These are phyloP conservation scores for Globisporangium perplexum DNA, from an alignment of 352 stramenopile genomes.

Conservation along the genomic window DNA sequence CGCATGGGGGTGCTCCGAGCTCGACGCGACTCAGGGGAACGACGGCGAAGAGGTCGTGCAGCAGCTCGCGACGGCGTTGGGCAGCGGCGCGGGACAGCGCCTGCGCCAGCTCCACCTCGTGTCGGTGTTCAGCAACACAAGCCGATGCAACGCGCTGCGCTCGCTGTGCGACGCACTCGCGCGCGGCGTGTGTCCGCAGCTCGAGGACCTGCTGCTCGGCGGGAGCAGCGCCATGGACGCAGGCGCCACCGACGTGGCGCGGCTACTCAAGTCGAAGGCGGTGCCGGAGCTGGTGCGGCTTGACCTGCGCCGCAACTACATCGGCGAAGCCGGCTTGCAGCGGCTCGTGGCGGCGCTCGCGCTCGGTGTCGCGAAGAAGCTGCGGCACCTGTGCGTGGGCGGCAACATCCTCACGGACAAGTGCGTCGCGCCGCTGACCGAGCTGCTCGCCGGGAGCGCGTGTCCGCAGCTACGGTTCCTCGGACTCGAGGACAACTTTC, in stretches of 20 bases:
- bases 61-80: slow-evolving; percentile 32
- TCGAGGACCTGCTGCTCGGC: slow-evolving; percentile 54
- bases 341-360: slow-evolving; percentile 31
- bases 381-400: slow-evolving; percentile 70
- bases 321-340: slow-evolving; percentile 51
- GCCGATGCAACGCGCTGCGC: slow-evolving; percentile 33
- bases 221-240: slow-evolving; percentile 62
- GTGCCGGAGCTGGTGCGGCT: slow-evolving; percentile 34
- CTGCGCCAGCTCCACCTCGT: slow-evolving; percentile 54
- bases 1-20: slow-evolving; percentile 55
- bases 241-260: slow-evolving; percentile 38
- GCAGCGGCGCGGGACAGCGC: slow-evolving; percentile 23
- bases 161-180: slow-evolving; percentile 37
- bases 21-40: slow-evolving; percentile 46
- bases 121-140: slow-evolving; percentile 69
- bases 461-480: slow-evolving; percentile 61
- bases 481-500: slow-evolving; percentile 77
- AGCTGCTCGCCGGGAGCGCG: slow-evolving; percentile 23
- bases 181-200: slow-evolving; percentile 34
- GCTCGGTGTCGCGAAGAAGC: slow-evolving; percentile 14
- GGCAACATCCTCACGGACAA: slow-evolving; percentile 82
- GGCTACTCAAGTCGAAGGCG: slow-evolving; percentile 26
- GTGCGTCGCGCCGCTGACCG: slow-evolving; percentile 48
- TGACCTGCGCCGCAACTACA: slow-evolving; percentile 67
- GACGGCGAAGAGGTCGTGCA: slow-evolving; percentile 44